Evolutionary conservation across 495 filamentous ascomycete genomes (phyloP).

Genomic region (Annulohypoxylon bovei): DNA sequence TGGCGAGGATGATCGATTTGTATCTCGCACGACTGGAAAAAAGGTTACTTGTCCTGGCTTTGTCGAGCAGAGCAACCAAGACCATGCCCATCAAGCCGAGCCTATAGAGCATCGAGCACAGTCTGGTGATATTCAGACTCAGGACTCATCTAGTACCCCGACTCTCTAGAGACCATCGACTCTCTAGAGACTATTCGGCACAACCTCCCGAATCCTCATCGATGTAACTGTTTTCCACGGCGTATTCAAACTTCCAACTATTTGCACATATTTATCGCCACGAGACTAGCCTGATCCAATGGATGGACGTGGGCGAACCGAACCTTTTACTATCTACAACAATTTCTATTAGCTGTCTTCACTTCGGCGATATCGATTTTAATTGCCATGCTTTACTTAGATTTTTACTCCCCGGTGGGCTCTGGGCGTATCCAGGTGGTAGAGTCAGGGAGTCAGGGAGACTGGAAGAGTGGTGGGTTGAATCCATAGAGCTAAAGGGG

Average conservation of each 20-base stretch:
- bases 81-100: neutral
- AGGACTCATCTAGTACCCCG: neutral
- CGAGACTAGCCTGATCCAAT: neutral
- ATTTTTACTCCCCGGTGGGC: neutral
- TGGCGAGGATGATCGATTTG: constrained; percentile 24
- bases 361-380: neutral
- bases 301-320: too few relatives aligned
- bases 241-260: neutral
- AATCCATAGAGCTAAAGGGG: neutral
- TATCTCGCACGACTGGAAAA: neutral
- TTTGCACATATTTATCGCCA: neutral
- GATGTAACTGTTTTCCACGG: neutral
- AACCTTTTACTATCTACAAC: too few relatives aligned
- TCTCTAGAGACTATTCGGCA: neutral
- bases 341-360: neutral
- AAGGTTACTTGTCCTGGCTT: neutral
- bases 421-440: neutral
- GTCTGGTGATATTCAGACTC: neutral
- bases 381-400: neutral
- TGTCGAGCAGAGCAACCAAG: neutral
- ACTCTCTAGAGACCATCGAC: too few relatives aligned
- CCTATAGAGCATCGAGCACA: neutral
- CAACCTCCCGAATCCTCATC: neutral
- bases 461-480: neutral
- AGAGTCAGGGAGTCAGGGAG: too few relatives aligned